Evolutionary conservation across 768 basidiomycete genomes (phyloP).

Genomic region (Suillus lakei): DNA sequence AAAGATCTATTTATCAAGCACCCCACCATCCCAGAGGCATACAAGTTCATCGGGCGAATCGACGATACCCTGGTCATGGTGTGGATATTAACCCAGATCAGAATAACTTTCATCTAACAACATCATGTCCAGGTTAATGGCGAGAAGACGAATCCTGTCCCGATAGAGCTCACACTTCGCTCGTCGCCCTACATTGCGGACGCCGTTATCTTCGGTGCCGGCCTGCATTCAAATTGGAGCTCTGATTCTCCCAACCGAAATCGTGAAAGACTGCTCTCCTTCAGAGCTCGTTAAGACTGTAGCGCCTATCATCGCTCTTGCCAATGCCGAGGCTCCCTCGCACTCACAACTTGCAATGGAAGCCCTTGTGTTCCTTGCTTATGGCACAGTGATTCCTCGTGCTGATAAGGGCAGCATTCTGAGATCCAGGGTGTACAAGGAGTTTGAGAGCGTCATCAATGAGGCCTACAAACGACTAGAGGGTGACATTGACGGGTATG

Average conservation of each 20-base stretch:
- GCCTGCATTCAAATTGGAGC: conserved; percentile 52
- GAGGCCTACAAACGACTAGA: conserved; percentile 48
- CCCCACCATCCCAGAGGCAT: conserved; percentile 42
- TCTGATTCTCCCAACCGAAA: conserved; percentile 53
- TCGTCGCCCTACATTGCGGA: conserved; percentile 52
- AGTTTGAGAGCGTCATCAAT: conserved; percentile 52
- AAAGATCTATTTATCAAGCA: conserved; percentile 59
- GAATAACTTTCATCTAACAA: conserved; percentile 14
- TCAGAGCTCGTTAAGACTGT: conserved; percentile 40
- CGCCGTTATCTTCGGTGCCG: conserved; percentile 58
- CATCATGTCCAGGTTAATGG: conserved; percentile 43
- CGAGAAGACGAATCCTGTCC: conserved; percentile 62
- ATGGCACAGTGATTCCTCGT: conserved; percentile 51
- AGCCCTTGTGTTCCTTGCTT: conserved; percentile 53
- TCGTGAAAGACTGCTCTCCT: conserved; percentile 28
- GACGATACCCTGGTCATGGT: conserved; percentile 57
- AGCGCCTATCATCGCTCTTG: conserved; percentile 49
- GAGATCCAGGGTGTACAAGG: conserved; percentile 52
- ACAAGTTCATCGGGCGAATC: conserved; percentile 56
- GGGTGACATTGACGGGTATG: conserved; percentile 34
- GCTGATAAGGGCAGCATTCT: conserved; percentile 58
- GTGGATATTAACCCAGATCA: not conserved
- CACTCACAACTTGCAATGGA: conserved; percentile 58
- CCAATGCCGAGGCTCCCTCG: conserved; percentile 54
- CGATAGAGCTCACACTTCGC: conserved; percentile 56